Evolutionary conservation across 306 rosid species (phyloP).

Genomic region (Rosa chinensis): DNA sequence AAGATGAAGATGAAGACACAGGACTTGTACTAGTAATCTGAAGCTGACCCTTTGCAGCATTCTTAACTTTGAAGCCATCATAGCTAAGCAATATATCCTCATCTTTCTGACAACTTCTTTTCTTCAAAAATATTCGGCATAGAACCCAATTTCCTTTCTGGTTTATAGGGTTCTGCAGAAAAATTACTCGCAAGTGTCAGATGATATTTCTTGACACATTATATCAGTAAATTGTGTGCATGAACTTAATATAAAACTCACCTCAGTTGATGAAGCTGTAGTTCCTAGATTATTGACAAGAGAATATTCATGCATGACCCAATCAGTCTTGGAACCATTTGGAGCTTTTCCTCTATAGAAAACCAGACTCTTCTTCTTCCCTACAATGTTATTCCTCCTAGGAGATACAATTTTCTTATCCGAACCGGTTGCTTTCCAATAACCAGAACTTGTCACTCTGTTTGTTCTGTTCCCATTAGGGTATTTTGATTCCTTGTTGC

Average conservation of each 20-base stretch:
- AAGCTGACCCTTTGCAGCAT: slow-evolving; percentile 28
- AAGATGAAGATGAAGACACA: slow-evolving; percentile 57
- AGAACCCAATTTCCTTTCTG: slow-evolving; percentile 74
- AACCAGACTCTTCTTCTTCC: slow-evolving; percentile 66
- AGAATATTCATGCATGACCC: slow-evolving; percentile 86
- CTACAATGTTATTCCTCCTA: slow-evolving; percentile 32
- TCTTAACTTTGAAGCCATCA: slow-evolving; percentile 10
- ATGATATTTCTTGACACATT: not conserved
- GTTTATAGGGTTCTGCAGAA: slow-evolving; percentile 37
- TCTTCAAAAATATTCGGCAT: slow-evolving; percentile 63
- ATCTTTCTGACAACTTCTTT: slow-evolving; percentile 36
- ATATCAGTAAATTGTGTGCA: not conserved
- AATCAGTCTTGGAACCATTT: slow-evolving; percentile 54
- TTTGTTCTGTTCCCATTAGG: slow-evolving; percentile 60
- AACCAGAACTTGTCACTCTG: slow-evolving; percentile 67
- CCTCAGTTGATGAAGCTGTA: slow-evolving; percentile 29
- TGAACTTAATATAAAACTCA: slow-evolving; percentile 2
- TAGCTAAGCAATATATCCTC: slow-evolving; percentile 18
- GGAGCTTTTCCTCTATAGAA: slow-evolving; percentile 62
- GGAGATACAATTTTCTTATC: slow-evolving; percentile 61
- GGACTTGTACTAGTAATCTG: slow-evolving; percentile 17
- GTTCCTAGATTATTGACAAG: slow-evolving; percentile 38
- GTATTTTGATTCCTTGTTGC: slow-evolving; percentile 57
- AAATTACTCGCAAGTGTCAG: not conserved
- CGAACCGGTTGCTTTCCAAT: slow-evolving; percentile 82